Evolutionary conservation across 192 early-diverging fungal genomes (phyloP).

Genomic region (Coemansia sp.): DNA sequence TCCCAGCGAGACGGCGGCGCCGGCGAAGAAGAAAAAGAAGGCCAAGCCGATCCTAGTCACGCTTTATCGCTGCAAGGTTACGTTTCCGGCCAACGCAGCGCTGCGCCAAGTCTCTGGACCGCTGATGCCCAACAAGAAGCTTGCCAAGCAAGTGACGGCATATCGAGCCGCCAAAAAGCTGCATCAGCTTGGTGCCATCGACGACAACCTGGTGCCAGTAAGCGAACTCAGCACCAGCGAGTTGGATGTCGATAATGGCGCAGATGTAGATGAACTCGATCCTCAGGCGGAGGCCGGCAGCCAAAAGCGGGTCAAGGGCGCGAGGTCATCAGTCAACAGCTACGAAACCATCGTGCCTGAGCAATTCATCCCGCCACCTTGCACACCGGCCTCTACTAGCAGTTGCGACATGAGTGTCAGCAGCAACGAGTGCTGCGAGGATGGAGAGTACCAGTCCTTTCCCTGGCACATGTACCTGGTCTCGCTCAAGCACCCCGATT

Average conservation of each 20-base stretch:
- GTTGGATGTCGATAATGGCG: not conserved
- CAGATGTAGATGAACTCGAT: not conserved
- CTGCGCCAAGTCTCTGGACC: slow-evolving; percentile 57
- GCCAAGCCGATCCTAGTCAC: not conserved
- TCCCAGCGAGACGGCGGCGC: not conserved
- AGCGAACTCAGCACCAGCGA: slow-evolving; percentile 4
- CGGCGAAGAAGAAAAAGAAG: slow-evolving; percentile 15
- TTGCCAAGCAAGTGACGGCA: slow-evolving; percentile 70
- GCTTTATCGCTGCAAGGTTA: slow-evolving; percentile 55
- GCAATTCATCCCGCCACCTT: slow-evolving; percentile 9
- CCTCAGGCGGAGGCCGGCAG: not conserved
- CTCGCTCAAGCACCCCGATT: slow-evolving; percentile 21
- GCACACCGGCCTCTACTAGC: not conserved
- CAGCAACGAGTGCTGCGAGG: slow-evolving; percentile 3
- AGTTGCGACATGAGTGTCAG: not conserved
- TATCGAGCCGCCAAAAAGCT: slow-evolving; percentile 72
- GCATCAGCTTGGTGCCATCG: slow-evolving; percentile 66
- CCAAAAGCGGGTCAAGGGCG: slow-evolving; percentile 25
- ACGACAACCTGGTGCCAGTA: slow-evolving; percentile 70
- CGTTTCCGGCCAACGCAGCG: slow-evolving; percentile 64
- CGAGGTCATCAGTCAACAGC: slow-evolving; percentile 13
- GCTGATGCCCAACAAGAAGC: slow-evolving; percentile 55
- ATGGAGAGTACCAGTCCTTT: slow-evolving; percentile 5
- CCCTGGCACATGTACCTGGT: slow-evolving; percentile 34
- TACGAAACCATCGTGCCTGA: slow-evolving; percentile 23